A percentile compares a stretch with the other conserved stretches of the same genome.
These are phyloP conservation scores for Ophiostoma perfectum DNA, from an alignment of 2,329 filamentous ascomycete genomes.

Conservation along the genomic window DNA sequence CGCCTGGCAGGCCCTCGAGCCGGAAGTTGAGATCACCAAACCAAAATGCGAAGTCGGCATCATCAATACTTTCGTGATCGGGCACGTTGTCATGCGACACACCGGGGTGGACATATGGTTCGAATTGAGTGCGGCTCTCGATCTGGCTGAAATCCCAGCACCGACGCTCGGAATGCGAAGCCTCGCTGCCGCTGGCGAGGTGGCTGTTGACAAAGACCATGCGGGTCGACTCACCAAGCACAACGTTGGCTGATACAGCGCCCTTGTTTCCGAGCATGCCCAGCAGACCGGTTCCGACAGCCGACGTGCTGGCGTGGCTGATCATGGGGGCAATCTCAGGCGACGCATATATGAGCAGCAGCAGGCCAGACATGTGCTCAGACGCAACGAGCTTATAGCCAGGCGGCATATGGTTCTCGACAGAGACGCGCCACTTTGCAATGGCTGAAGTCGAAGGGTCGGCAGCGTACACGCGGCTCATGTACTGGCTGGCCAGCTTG, in stretches of 20 bases:
- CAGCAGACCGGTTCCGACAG: conserved; percentile 81
- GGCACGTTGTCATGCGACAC: conserved; percentile 56
- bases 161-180: conserved; percentile 69
- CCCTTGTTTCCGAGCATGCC: conserved; percentile 97
- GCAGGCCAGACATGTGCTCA: conserved; percentile 79
- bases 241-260: conserved; percentile 71
- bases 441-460: conserved; percentile 57
- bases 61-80: conserved; percentile 57
- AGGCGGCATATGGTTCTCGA: conserved; percentile 66
- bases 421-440: conserved; percentile 72
- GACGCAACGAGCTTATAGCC: conserved; percentile 73
- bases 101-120: conserved; percentile 59
- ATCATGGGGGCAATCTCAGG: conserved; percentile 68
- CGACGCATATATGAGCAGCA: conserved; percentile 81
- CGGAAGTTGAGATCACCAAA: conserved; percentile 95
- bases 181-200: conserved; percentile 79
- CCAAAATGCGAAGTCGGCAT: conserved; percentile 94
- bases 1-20: conserved; percentile 78
- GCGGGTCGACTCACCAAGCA: conserved; percentile 84
- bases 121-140: conserved; percentile 67
- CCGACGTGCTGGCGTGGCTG: conserved; percentile 73
- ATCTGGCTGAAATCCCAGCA: conserved; percentile 90
- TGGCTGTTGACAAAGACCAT: conserved; percentile 90
- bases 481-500: conserved; percentile 69
- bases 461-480: conserved; percentile 59